These are phyloP conservation scores for Hortaea sp. DNA, from an alignment of 2,329 filamentous ascomycete genomes.

Conservation along the genomic window DNA sequence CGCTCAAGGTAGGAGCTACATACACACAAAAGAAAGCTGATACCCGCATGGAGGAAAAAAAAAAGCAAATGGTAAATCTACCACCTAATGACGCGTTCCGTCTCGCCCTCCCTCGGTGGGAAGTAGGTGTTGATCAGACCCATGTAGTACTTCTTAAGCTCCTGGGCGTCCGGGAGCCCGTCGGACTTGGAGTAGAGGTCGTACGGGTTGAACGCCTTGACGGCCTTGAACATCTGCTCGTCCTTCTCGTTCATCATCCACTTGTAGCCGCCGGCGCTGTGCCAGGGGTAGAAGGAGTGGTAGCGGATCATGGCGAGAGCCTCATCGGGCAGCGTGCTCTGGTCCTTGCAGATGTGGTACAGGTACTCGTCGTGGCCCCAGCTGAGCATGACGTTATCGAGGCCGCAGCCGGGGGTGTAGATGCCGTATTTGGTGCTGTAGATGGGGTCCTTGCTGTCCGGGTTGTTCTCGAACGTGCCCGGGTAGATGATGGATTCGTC, in stretches of 20 bases:
- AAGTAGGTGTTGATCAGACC: constrained; percentile 61
- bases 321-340: constrained; percentile 68
- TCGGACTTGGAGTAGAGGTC: constrained; percentile 90
- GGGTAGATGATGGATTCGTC: constrained; percentile 72
- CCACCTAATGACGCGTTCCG: constrained; percentile 55
- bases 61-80: constrained; percentile 24
- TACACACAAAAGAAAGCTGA: too few relatives aligned
- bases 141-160: constrained; percentile 69
- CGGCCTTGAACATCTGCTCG: constrained; percentile 66
- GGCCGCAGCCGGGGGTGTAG: constrained; percentile 66
- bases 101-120: constrained; percentile 27
- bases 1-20: background rate
- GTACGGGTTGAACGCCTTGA: constrained; percentile 82
- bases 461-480: constrained; percentile 66
- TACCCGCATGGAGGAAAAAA: too few relatives aligned
- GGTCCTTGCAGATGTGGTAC: constrained; percentile 77
- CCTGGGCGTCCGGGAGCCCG: constrained; percentile 62
- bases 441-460: constrained; percentile 59
- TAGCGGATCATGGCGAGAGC: constrained; percentile 87
- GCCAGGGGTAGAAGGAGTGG: constrained; percentile 91
- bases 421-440: constrained; percentile 72
- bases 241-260: constrained; percentile 81
- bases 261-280: constrained; percentile 66
- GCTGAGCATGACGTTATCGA: constrained; percentile 80
- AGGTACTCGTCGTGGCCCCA: constrained; percentile 88